Conservation (phyloP, 2,329 filamentous ascomycete species). For the Apiospora malaysiana region DNA sequence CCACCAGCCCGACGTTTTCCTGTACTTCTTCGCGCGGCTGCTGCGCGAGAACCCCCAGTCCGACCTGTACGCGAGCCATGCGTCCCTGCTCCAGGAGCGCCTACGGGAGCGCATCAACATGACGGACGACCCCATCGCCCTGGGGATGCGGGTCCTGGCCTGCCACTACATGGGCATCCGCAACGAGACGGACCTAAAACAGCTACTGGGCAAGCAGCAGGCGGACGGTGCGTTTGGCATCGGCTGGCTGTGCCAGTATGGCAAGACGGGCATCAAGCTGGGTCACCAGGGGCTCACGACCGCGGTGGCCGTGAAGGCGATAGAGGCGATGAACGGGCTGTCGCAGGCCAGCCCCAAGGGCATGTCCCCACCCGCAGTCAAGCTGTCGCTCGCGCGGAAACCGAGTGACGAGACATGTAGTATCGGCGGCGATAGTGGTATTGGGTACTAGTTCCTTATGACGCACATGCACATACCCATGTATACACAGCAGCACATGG, state of each 20-base stretch:
- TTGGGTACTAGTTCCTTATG: background rate
- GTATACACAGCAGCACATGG: too few relatives aligned
- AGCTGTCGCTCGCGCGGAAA: background rate
- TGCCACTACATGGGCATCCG: background rate
- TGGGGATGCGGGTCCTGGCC: conserved; percentile 11
- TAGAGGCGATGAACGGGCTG: background rate
- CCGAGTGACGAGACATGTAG: background rate
- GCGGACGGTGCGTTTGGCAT: background rate
- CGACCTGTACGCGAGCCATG: background rate
- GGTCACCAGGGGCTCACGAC: conserved; percentile 1
- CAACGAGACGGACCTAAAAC: background rate
- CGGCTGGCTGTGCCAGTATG: conserved; percentile 11
- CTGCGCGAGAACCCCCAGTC: background rate
- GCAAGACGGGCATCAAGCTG: conserved; percentile 13
- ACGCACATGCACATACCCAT: too few relatives aligned
- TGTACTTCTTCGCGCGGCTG: conserved; percentile 18
- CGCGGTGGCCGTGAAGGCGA: background rate
- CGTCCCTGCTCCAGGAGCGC: background rate
- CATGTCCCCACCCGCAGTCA: background rate
- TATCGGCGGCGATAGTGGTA: background rate
- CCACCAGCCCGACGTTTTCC: conserved; percentile 11
- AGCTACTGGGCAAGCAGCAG: background rate
- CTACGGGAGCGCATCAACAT: background rate
- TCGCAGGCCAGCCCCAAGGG: background rate
- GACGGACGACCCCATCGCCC: background rate